Evolutionary conservation across 768 basidiomycete genomes (phyloP), one percentile per base, ranked within the genome.

Genomic region (Lyophyllum decastes): DNA sequence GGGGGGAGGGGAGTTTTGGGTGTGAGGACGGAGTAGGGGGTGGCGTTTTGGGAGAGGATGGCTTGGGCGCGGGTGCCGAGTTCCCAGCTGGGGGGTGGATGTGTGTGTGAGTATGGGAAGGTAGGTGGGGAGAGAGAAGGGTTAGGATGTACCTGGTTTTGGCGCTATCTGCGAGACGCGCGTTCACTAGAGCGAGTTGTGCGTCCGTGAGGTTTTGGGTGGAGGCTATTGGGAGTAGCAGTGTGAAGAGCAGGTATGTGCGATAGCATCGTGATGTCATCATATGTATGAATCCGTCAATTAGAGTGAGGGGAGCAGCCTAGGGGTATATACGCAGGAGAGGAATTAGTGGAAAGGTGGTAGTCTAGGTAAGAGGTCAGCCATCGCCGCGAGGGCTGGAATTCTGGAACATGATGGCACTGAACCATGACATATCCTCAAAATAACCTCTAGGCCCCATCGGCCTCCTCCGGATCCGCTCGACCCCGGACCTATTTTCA

Each of bases 1-100:
- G 78, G 80, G 0, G 80, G 80, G 1, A 79, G 63, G 0, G 65
- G 54, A 43, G 41, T 47, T 19, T 11, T 12, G 8, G 55, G 49
- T 1, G 78, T 73, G 57, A 78, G 73, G 16, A 82, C 82, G 11
- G 81, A 82, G 57, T 76, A 81, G 14, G 64, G 60, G 0, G 78
- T 76, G 11, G 74, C 79, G 60, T 80, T 75, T 35, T 78, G 69
- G 52, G 80, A 77, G 17, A 82, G 70, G 35, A 82, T 73, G 1
- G 82, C 74, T 67, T 83, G 76, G n/a, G 79, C 71, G 17, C 79
- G 76, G 17, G 82, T 81, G n/a, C 83, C 83, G 3, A 83, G 69
- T 64, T 84, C 82, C 83, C 83, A 84, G 58, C 82, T 84, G 57
- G 17, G 50, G 4, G n/a, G 2, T 26, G 54, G 35, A 9, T 19